These are phyloP conservation scores for Sporothrix schenckii DNA, from an alignment of 2,329 filamentous ascomycete genomes.

Conservation along the genomic window DNA sequence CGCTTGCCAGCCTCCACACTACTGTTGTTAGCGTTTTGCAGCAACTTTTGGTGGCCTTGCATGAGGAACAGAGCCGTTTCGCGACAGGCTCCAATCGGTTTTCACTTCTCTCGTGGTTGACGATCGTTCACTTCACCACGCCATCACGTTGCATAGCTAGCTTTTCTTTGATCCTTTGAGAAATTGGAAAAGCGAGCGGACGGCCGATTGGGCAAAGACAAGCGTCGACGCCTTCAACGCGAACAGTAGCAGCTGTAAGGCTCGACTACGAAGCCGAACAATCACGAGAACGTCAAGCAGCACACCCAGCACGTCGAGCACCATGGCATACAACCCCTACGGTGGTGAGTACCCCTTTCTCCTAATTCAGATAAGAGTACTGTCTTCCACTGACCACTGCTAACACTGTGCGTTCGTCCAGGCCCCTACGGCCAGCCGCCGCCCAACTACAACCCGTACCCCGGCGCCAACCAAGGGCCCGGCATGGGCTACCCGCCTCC, in stretches of 20 bases:
- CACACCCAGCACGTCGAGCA: background rate
- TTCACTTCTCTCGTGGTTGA: background rate
- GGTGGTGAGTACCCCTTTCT: slow-evolving; percentile 47
- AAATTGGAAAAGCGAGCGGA: background rate
- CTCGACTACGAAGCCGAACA: background rate
- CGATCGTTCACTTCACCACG: background rate
- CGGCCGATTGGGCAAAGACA: background rate
- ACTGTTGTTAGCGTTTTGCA: slow-evolving; percentile 1
- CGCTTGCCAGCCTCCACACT: background rate
- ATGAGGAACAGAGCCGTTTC: slow-evolving; percentile 6
- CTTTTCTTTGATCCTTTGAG: background rate
- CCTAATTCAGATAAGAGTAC: background rate
- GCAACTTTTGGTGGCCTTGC: background rate
- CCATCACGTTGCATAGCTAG: background rate
- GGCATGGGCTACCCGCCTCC: slow-evolving; percentile 78
- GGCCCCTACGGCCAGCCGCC: slow-evolving; percentile 72
- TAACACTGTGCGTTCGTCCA: background rate
- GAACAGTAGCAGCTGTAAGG: background rate
- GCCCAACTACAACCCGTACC: slow-evolving; percentile 68
- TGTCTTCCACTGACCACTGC: background rate
- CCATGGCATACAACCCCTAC: slow-evolving; percentile 65
- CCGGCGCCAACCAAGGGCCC: slow-evolving; percentile 60
- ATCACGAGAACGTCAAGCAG: background rate
- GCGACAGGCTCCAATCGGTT: slow-evolving; percentile 3
- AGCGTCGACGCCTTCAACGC: background rate